Base-by-base conservation (phyloP, 257 asterid genomes). In the Oldenlandia corymbosa region DNA sequence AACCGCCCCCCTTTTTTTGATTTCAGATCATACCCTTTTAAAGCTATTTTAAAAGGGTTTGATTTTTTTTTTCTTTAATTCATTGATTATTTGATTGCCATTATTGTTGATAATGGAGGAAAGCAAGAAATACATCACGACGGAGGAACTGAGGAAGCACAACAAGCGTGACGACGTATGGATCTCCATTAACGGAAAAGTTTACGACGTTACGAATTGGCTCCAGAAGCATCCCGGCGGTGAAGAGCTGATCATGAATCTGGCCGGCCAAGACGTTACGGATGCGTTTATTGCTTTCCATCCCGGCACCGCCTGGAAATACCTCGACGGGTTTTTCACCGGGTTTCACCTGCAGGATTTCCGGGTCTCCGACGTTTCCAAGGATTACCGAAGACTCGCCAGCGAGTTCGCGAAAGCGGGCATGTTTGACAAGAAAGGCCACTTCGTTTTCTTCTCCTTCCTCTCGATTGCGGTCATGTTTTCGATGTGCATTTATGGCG, bases 281-380 rank as follows among this genome's bases (percentile, higher is more conserved):
- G 85, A 80, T 55, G 83, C 85, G 0, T 80, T 80, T 66, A 74
- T 74, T n/a, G 85, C 85, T 34, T 80, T 74, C 21, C 85, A 80
- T 67, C 85, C 85, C 2, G 76, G 80, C 20, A 56, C 67, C 16
- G 85, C 82, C 23, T 80, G 85, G 82, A 71, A 77, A 62, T 26
- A 71, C 57, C 82, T 76, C 2, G 85, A 76, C 42, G 45, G 42
- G 10, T 68, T 73, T 58, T 77, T 80, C 26, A 72, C 81, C 13
- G 85, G 83, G 2, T 80, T 46, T n/a, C 62, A 72, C 50, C 39
- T 80, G 34, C 27, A 71, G 12, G 85, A 80, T 72, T 77, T 74
- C 58, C 49, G 63, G 67, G 73, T 74, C 5, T 80, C 85, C 2
- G 83, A 80, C 41, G 83, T 80, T 11, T 77, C 85, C 4, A 72